Evolutionary conservation across 2,329 filamentous ascomycete species (phyloP), one percentile per base, ranked within the genome.

Genomic region (Akanthomyces dipterigenus): DNA sequence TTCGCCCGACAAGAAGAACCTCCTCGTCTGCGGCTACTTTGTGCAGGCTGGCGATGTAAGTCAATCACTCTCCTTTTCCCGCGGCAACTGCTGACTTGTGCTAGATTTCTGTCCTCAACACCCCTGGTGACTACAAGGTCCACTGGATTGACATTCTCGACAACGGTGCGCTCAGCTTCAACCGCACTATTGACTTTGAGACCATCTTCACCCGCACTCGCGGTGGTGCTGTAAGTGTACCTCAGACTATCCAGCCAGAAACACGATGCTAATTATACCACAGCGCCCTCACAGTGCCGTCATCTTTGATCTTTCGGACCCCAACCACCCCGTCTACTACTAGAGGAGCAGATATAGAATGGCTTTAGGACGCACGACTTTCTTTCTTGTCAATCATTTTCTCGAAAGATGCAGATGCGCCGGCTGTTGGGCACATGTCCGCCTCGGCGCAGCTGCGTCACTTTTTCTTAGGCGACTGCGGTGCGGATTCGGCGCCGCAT

Each of bases 11-110:
- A 83, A 86, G 76, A 85, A 85, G 76, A 82, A 87, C 69, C 71
- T 87, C 18, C 76, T 87, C 2, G 83, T 87, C 16, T 85, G 82
- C n/a, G 85, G 85, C 57, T 87, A 87, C 74, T 87, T 87, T 67
- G 82, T 88, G 3, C 83, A 87, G 72, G 82, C 79, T 11, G 83
- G 84, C 28, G 80, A 83, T 63, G 73, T 74, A 67, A 66, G 69
- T 20, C 14, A 8, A 12, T 11, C 4, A 31, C 49, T 18, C 3
- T 14, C 2, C 11, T 7, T 6, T 20, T 24, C 28, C 28, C 3
- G 1, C 1, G 12, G 46, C 7, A 34, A 1, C 56, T 14, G 18
- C 65, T 68, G 40, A 50, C 24, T 26, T 46, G 6, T 1, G 16
- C 24, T 3, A 74, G 61, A 85, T 86, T 61, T 81, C 80, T 7